phyloP scores from a whole-genome alignment of 495 filamentous ascomycete genomes.

The Podospora fimiseda region DNA sequence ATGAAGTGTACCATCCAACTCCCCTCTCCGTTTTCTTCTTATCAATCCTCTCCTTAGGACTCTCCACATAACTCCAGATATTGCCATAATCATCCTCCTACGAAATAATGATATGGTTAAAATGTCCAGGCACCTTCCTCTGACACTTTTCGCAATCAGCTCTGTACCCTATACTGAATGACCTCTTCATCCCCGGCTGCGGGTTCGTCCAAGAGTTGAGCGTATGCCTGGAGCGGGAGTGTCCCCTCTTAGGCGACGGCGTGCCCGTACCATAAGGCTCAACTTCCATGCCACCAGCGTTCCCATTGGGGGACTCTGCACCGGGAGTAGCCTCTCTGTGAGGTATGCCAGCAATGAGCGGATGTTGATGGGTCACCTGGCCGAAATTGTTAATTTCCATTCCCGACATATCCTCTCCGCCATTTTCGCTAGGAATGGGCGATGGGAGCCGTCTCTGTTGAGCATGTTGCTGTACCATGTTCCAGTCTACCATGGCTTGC shows the following conservation, averaged over 20 bases:
- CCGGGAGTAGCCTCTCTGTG: constrained; percentile 7
- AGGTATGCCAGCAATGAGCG: constrained; percentile 20
- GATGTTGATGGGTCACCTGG: constrained; percentile 34
- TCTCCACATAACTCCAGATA: constrained; percentile 6
- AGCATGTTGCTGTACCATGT: constrained; percentile 41
- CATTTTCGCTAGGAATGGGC: constrained; percentile 65
- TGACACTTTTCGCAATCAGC: constrained; percentile 83
- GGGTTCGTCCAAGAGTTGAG: constrained; percentile 41
- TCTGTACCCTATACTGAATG: constrained; percentile 77
- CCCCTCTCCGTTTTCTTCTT: background rate
- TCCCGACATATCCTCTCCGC: constrained; percentile 40
- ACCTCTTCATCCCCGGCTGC: constrained; percentile 55
- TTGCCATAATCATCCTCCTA: constrained; percentile 26
- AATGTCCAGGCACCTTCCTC: constrained; percentile 74
- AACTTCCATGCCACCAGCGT: constrained; percentile 7
- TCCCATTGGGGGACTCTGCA: constrained; percentile 1
- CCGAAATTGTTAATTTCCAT: constrained; percentile 22
- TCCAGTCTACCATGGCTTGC: constrained; percentile 39
- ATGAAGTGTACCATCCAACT: too few relatives aligned
- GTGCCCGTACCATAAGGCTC: constrained; percentile 28
- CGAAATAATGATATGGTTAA: constrained; percentile 70
- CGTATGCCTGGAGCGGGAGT: constrained; percentile 42
- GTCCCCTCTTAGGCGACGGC: constrained; percentile 34
- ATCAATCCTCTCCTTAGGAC: constrained; percentile 2
- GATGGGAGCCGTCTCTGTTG: constrained; percentile 58